Conservation (phyloP, 257 asterid species). For the Solanum tacnaense region DNA sequence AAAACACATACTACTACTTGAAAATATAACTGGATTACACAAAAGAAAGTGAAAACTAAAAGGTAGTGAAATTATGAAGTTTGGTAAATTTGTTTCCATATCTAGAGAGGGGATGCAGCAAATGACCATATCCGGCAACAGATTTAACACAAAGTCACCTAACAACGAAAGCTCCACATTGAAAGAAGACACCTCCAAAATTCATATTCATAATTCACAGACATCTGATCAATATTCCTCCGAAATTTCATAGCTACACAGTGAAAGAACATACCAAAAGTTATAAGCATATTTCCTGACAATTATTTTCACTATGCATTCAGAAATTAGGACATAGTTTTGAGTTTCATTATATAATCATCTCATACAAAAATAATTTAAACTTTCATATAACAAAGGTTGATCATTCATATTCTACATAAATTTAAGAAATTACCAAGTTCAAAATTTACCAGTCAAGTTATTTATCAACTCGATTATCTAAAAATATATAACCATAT, state of each 20-base stretch:
- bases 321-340: neutral
- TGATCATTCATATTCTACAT: neutral
- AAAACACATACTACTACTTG: neutral
- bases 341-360: neutral
- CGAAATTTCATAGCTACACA: neutral
- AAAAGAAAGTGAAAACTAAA: neutral
- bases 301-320: neutral
- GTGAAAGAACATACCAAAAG: neutral
- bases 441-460: neutral
- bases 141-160: neutral
- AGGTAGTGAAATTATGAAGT: neutral
- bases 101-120: neutral
- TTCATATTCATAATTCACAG: neutral
- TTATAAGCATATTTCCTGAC: neutral
- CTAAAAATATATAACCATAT: neutral
- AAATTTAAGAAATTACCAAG: neutral
- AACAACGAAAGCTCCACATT: neutral
- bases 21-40: neutral
- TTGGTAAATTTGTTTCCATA: neutral
- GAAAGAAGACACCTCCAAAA: neutral
- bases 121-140: neutral
- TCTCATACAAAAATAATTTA: too few relatives aligned
- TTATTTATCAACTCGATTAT: neutral
- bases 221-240: neutral
- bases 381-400: neutral